Percentiles rank a stretch among this genome's conserved stretches.
These are phyloP conservation scores for Candida succiphila DNA, from an alignment of 805 yeast genomes.

Conservation along the genomic window DNA sequence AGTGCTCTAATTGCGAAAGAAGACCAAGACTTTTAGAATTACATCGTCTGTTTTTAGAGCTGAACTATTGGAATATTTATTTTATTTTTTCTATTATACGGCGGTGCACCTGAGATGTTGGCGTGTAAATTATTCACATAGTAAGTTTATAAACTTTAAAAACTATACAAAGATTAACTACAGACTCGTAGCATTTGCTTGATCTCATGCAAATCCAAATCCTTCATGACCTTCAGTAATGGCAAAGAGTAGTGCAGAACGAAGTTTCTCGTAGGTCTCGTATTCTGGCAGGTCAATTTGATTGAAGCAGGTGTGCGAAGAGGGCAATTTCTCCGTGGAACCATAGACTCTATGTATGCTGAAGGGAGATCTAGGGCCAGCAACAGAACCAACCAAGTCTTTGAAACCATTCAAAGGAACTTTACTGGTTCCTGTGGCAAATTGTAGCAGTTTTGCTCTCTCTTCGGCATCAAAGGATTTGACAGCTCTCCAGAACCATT, in stretches of 20 bases:
- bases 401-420: conserved; percentile 93
- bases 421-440: conserved; percentile 94
- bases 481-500: conserved; percentile 98
- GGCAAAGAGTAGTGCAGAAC: conserved; percentile 74
- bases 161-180: no score
- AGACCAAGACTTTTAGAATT: no score
- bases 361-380: conserved; percentile 76
- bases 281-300: conserved; percentile 92
- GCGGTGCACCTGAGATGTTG: background rate
- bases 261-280: conserved; percentile 75
- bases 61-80: no score
- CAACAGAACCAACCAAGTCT: conserved; percentile 80
- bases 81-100: no score
- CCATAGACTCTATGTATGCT: conserved; percentile 88
- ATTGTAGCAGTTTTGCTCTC: conserved; percentile 86
- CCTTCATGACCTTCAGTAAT: conserved; percentile 95
- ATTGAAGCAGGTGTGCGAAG: conserved; percentile 95
- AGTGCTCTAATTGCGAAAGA: no score
- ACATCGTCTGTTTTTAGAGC: no score
- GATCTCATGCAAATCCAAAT: conserved; percentile 63
- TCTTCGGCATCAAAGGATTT: conserved; percentile 90
- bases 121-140: background rate
- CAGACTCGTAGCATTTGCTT: no score
- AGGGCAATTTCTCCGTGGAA: conserved; percentile 75
- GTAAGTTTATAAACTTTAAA: background rate